Evolutionary conservation across 2,329 filamentous ascomycete genomes (phyloP).

Genomic region (Pyrenochaeta sp.): DNA sequence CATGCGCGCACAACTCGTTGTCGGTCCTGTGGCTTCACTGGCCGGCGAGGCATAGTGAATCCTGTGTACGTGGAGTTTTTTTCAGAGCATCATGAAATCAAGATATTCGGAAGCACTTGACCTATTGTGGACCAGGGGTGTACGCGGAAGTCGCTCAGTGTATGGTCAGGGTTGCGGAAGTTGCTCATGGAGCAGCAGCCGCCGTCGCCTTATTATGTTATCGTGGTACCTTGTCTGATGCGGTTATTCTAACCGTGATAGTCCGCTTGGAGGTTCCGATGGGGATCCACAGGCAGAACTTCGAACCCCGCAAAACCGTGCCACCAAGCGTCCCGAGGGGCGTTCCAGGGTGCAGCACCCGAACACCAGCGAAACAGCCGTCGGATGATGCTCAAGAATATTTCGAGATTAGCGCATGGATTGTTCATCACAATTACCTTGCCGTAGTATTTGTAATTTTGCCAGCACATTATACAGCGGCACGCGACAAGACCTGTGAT

Average conservation of each 20-base stretch:
- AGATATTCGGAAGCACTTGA: background rate
- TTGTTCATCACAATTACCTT: background rate
- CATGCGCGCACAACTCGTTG: slow-evolving; percentile 31
- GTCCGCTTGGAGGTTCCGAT: too few species aligned
- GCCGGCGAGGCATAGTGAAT: slow-evolving; percentile 27
- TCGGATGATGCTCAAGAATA: background rate
- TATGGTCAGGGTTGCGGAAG: slow-evolving; percentile 5
- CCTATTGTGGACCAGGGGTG: background rate
- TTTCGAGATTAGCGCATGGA: background rate
- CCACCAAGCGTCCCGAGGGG: background rate
- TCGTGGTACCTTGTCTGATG: too few species aligned
- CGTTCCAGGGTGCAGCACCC: background rate
- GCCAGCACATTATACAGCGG: too few species aligned
- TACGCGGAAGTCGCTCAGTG: slow-evolving; percentile 9
- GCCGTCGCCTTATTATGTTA: slow-evolving; percentile 2
- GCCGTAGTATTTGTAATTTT: background rate
- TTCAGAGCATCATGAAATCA: slow-evolving; percentile 15
- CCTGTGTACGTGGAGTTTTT: background rate
- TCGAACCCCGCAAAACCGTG: background rate
- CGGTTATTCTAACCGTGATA: too few species aligned
- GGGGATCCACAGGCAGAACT: too few species aligned
- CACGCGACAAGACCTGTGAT: too few species aligned
- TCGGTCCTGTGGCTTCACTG: slow-evolving; percentile 29
- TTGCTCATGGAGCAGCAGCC: slow-evolving; percentile 13
- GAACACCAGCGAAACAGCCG: background rate